Evolutionary conservation across 2,329 filamentous ascomycete species (phyloP), one percentile per base, ranked within the genome.

Genomic region (Colletotrichum tropicicola): DNA sequence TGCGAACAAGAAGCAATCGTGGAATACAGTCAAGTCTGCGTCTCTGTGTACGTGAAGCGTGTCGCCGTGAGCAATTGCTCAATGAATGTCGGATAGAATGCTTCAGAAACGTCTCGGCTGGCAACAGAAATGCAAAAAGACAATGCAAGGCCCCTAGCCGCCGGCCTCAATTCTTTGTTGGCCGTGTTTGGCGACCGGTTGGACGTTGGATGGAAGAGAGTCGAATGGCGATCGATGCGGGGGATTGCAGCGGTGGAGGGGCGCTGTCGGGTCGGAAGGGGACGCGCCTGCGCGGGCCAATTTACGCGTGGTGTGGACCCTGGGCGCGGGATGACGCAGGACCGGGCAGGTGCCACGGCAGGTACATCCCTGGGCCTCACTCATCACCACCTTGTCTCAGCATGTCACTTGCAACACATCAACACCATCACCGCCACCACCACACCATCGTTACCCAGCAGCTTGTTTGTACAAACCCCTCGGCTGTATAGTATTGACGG

Each of bases 401-500:
- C 12, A 35, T n/a, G n/a, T n/a, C n/a, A n/a, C n/a, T n/a, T n/a
- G 19, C 39, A 21, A 21, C 13, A 21, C 41, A 15, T 37, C 28
- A 35, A 25, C 23, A n/a, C 4, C 19, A 55, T n/a, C 32, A 19
- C 17, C 19, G 23, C n/a, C 39, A 30, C 10, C 6, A 21, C 23
- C 32, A 41, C n/a, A 43, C 8, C 15, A 39, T 2, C 2, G 17
- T 13, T 9, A 23, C n/a, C 10, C 23, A 37, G 9, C 8, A 9
- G 6, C n/a, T 25, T 13, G 5, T 28, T 28, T 60, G 32, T 49
- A 44, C 43, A 65, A 59, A 60, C 43, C 35, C 43, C 56, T 53
- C 27, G 32, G 57, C 32, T 61, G 56, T 65, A 61, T n/a, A n/a
- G n/a, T n/a, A n/a, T 65, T 65, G 61, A 57, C 28, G 66, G 64